Base-by-base conservation (phyloP, 139 green algal species). In the Chlorella sp. region DNA sequence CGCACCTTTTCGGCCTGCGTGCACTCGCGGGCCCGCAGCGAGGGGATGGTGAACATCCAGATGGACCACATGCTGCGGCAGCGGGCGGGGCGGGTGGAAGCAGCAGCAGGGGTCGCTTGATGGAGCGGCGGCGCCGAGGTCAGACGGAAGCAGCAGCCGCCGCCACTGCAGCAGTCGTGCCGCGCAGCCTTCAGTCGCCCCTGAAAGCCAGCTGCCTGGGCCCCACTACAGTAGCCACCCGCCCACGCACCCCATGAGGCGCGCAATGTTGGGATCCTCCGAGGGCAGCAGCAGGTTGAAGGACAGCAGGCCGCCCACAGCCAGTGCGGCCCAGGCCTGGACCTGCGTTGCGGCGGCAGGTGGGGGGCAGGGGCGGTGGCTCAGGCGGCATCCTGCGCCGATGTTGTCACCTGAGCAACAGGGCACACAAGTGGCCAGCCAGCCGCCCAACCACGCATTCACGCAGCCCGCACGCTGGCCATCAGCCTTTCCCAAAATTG, bases 41-140 rank as follows among this genome's bases (percentile, higher is more conserved):
- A 95, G 0, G 97, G 97, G 60, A 99, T 92, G 16, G 95, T 97
- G 89, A 99, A 98, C 95, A 99, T 98, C 97, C 96, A 99, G 80
- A 98, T 92, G 51, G 89, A 94, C 96, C 97, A 99, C 97, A 99
- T 99, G 80, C 94, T 96, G 90, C 81, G 28, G 6, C 38, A 32
- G 9, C 20, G 40, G 81, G 24, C 36, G 11, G 70, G 70, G 67
- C 3, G 67, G 3, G 19, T 5, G 9, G 70, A 3, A 36, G 2
- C 22, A 16, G 32, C 2, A 64, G 73, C 44, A 32, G n/a, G 20
- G 72, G 73, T 14, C 30, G 26, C 24, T 65, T 20, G 22, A 65
- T 16, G 3, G 56, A 65, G 22, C 48, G 40, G 69, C 16, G 28
- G 20, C 24, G 28, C 28, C 62, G 16, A 38, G 28, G 28, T n/a